Evolutionary conservation across 768 basidiomycete species (phyloP).

Genomic region (Phaeotremella skinneri): DNA sequence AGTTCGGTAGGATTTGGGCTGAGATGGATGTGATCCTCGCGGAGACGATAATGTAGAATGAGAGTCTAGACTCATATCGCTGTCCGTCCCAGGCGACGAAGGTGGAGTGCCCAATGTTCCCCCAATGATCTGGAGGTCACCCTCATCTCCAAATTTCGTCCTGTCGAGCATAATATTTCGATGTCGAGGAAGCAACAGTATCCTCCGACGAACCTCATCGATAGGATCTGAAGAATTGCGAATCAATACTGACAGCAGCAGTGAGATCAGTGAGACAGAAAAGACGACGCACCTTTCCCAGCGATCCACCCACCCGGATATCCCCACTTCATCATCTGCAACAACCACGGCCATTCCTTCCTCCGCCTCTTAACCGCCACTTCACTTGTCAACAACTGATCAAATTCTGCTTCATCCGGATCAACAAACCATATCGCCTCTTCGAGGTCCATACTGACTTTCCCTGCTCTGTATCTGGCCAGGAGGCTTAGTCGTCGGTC

Average conservation of each 20-base stretch:
- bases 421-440: slow-evolving; percentile 32
- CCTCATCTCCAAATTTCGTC: slow-evolving; percentile 14
- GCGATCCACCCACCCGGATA: slow-evolving; percentile 43
- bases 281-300: slow-evolving; percentile 23
- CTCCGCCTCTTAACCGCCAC: not conserved
- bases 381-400: slow-evolving; percentile 1
- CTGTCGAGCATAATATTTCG: slow-evolving; percentile 10
- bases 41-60: not conserved
- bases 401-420: not conserved
- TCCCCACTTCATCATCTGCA: slow-evolving; percentile 37
- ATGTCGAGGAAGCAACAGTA: slow-evolving; percentile 6
- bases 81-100: not conserved
- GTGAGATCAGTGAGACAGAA: not conserved
- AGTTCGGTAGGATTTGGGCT: slow-evolving; percentile 8
- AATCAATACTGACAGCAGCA: not conserved
- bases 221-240: slow-evolving; percentile 28
- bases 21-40: not conserved
- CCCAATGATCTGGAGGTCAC: slow-evolving; percentile 28
- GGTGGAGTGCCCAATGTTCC: slow-evolving; percentile 16
- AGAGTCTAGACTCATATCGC: not conserved
- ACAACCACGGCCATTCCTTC: slow-evolving; percentile 33
- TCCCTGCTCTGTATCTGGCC: slow-evolving; percentile 24
- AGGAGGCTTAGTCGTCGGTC: slow-evolving; percentile 23
- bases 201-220: slow-evolving; percentile 20
- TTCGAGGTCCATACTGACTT: slow-evolving; percentile 22